A percentile compares a stretch with the other conserved stretches of the same genome.
Evolutionary conservation across 345 rosid species (phyloP).

Genomic region (Brassica cretica): DNA sequence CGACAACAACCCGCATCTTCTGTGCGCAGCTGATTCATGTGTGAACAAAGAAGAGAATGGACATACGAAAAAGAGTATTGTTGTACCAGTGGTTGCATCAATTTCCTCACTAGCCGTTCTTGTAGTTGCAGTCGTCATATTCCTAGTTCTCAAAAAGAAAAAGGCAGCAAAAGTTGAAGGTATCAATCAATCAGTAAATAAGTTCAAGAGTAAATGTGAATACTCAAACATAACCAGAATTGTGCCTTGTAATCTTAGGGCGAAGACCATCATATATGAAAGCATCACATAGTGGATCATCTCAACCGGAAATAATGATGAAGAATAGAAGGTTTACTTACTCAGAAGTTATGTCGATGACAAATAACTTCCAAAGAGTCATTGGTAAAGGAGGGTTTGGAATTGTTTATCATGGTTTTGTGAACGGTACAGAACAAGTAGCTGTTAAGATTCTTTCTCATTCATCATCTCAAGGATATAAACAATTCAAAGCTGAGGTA

Average conservation of each 20-base stretch:
- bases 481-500: constrained; percentile 48
- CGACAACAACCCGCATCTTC: constrained; percentile 27
- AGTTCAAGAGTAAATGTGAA: background rate
- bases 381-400: constrained; percentile 70
- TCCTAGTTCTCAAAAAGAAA: constrained; percentile 27
- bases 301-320: background rate
- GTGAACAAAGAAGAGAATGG: background rate
- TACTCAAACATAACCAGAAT: background rate
- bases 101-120: constrained; percentile 23
- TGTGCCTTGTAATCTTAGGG: constrained; percentile 5
- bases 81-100: constrained; percentile 39
- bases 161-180: constrained; percentile 22
- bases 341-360: constrained; percentile 41
- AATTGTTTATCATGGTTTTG: constrained; percentile 50
- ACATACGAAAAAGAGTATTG: constrained; percentile 25
- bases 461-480: constrained; percentile 44
- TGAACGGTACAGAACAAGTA: constrained; percentile 36
- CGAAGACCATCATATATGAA: constrained; percentile 10
- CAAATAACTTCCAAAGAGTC: constrained; percentile 46
- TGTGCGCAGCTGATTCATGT: constrained; percentile 21
- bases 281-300: constrained; percentile 17
- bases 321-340: constrained; percentile 40
- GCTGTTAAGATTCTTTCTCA: constrained; percentile 47
- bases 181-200: background rate
- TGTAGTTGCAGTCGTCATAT: constrained; percentile 17